These are phyloP conservation scores for Panicum miliaceum DNA, from an alignment of 176 grass and related monocot species.

Conservation along the genomic window DNA sequence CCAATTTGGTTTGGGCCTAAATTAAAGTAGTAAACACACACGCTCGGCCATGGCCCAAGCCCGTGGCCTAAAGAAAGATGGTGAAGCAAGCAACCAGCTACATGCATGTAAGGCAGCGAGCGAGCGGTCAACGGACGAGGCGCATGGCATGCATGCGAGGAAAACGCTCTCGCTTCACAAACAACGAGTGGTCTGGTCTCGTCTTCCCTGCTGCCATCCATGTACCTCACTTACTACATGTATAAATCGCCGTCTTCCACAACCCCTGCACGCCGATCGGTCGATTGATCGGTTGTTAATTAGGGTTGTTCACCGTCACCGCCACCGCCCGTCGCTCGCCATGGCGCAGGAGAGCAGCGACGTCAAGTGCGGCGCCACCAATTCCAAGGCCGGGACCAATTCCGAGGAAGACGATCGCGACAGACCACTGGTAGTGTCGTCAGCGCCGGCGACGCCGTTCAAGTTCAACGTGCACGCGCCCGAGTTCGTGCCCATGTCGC, in stretches of 20 bases:
- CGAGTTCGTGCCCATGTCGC: slow-evolving; percentile 75
- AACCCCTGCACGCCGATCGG: not conserved
- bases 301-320: not conserved
- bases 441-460: slow-evolving; percentile 21
- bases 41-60: too few relatives aligned
- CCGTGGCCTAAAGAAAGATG: too few relatives aligned
- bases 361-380: slow-evolving; percentile 5
- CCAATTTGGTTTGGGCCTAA: too few relatives aligned
- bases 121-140: not conserved
- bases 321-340: not conserved
- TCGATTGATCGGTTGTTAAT: not conserved
- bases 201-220: too few relatives aligned
- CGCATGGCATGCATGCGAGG: slow-evolving; percentile 7
- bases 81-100: not conserved
- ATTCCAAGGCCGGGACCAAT: not conserved
- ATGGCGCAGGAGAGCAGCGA: slow-evolving; percentile 42
- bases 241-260: slow-evolving; percentile 13
- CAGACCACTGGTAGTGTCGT: too few relatives aligned
- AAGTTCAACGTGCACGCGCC: slow-evolving; percentile 75
- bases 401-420: not conserved
- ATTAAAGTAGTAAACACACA: too few relatives aligned
- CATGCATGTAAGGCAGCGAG: not conserved
- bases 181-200: not conserved
- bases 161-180: slow-evolving; percentile 15
- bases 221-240: too few relatives aligned